A percentile compares a stretch with the other conserved stretches of the same genome.
phyloP scores from a whole-genome alignment of 306 rosid species.

The Castanea crenata region DNA sequence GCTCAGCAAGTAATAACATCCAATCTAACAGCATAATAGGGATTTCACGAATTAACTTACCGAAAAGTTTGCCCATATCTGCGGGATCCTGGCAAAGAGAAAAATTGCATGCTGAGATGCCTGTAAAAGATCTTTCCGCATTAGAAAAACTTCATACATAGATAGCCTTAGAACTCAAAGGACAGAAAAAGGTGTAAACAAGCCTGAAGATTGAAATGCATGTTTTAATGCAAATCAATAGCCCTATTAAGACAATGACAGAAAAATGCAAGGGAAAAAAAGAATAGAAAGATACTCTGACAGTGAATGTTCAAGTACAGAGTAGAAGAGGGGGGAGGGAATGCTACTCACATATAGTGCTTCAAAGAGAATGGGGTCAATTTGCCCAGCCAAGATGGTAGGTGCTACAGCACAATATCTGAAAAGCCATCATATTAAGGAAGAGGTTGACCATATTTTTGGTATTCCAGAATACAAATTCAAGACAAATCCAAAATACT shows the following conservation, averaged over 20 bases:
- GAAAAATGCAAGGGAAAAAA: background rate
- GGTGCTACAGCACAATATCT: constrained; percentile 95
- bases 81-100: constrained; percentile 92
- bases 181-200: background rate
- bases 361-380: constrained; percentile 85
- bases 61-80: constrained; percentile 89
- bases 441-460: constrained; percentile 20
- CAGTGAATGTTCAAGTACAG: constrained; percentile 9
- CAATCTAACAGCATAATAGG: constrained; percentile 22
- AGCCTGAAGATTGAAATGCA: background rate
- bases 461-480: constrained; percentile 18
- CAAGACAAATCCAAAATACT: constrained; percentile 11
- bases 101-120: constrained; percentile 92
- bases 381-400: constrained; percentile 82
- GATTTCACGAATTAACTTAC: constrained; percentile 53
- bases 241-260: background rate
- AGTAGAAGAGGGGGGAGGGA: background rate
- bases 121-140: constrained; percentile 48
- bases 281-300: constrained; percentile 12
- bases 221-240: background rate
- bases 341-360: constrained; percentile 82
- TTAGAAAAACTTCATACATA: constrained; percentile 23
- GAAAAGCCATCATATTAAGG: constrained; percentile 62
- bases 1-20: background rate
- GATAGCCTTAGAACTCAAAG: constrained; percentile 4